phyloP scores from a whole-genome alignment of 2,329 filamentous ascomycete species.

The Penicillium verrucosum region DNA sequence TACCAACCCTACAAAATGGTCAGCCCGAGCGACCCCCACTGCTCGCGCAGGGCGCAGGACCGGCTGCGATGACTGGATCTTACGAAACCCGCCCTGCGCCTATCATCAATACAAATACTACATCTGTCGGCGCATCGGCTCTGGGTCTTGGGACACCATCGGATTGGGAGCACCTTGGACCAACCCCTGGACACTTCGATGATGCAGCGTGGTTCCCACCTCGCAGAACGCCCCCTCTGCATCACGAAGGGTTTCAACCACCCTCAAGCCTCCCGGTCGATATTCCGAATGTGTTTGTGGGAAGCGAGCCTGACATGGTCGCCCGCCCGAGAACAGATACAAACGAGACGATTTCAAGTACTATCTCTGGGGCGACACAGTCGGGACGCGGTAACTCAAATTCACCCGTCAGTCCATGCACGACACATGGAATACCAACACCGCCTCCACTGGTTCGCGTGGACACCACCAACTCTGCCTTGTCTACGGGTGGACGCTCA shows the following conservation, averaged over 20 bases:
- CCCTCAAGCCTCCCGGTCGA: conserved; percentile 13
- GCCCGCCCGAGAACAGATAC: conserved; percentile 12
- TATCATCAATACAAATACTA: conserved; percentile 13
- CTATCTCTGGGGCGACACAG: background rate
- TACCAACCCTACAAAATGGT: conserved; percentile 25
- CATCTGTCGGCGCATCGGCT: conserved; percentile 33
- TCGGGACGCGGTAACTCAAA: conserved; percentile 7
- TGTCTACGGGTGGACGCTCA: conserved; percentile 27
- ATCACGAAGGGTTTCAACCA: conserved; percentile 10
- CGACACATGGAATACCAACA: conserved; percentile 10
- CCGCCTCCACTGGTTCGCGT: conserved; percentile 22
- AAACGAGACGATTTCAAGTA: conserved; percentile 2
- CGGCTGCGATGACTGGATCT: conserved; percentile 18
- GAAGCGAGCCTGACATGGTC: conserved; percentile 1
- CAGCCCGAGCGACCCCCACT: conserved; percentile 15
- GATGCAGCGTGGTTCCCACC: conserved; percentile 30
- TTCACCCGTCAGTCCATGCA: conserved; percentile 27
- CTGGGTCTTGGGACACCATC: conserved; percentile 45
- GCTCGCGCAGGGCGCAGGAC: conserved; percentile 15
- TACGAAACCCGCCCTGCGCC: conserved; percentile 13
- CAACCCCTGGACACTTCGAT: conserved; percentile 37
- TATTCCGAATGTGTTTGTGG: background rate
- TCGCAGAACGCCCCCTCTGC: conserved; percentile 9
- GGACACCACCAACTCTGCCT: conserved; percentile 30
- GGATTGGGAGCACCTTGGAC: conserved; percentile 47